These are phyloP conservation scores for Alternaria viburni DNA, from an alignment of 2,329 filamentous ascomycete genomes.

Conservation along the genomic window DNA sequence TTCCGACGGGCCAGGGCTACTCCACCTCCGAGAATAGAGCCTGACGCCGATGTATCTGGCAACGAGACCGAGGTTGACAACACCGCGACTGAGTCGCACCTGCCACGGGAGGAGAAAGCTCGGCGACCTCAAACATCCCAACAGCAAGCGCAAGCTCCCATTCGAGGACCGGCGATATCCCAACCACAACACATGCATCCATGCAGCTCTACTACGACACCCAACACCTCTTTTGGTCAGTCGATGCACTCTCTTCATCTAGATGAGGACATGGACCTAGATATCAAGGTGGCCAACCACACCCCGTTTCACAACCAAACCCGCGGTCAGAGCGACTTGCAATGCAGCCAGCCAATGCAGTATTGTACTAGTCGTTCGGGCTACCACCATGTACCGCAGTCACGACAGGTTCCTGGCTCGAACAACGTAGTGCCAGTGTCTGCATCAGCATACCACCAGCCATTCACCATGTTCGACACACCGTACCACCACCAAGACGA, in stretches of 20 bases:
- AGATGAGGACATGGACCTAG: constrained; percentile 9
- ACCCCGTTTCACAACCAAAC: constrained; percentile 1
- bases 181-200: neutral
- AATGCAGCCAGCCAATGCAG: constrained; percentile 9
- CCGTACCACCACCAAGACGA: constrained; percentile 6
- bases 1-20: constrained; percentile 4
- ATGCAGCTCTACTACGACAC: neutral
- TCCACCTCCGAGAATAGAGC: neutral
- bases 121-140: neutral
- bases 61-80: constrained; percentile 35
- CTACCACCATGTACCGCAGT: constrained; percentile 6
- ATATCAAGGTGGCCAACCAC: constrained; percentile 13
- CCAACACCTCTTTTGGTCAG: constrained; percentile 14
- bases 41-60: constrained; percentile 12
- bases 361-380: constrained; percentile 1
- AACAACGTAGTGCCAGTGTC: neutral
- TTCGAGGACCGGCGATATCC: neutral
- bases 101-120: neutral
- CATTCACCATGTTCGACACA: constrained; percentile 9
- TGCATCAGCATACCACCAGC: constrained; percentile 8
- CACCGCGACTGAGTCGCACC: neutral
- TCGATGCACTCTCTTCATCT: constrained; percentile 9
- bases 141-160: neutral
- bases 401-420: neutral
- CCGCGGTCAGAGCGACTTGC: neutral